These are phyloP conservation scores for Diplocarpon mali DNA, from an alignment of 2,329 filamentous ascomycete species.

Conservation along the genomic window DNA sequence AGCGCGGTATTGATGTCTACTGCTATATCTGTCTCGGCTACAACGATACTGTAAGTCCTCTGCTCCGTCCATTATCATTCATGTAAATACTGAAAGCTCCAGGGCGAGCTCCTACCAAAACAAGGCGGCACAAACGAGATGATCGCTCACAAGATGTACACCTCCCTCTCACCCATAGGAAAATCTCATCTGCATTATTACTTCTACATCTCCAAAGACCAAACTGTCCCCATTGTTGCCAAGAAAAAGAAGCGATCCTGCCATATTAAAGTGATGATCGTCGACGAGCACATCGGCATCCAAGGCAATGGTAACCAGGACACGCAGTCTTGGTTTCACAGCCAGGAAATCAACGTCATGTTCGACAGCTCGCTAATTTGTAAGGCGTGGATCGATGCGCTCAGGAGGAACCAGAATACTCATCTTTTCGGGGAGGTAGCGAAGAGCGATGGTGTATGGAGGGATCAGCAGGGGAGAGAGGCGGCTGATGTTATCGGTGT, in stretches of 20 bases:
- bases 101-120: constrained; percentile 63
- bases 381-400: constrained; percentile 46
- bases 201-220: constrained; percentile 67
- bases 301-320: constrained; percentile 72
- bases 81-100: constrained; percentile 1
- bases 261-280: constrained; percentile 69
- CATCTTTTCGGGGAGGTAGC: constrained; percentile 42
- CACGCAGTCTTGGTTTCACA: constrained; percentile 70
- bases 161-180: constrained; percentile 37
- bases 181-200: constrained; percentile 45
- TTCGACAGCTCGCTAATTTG: constrained; percentile 55
- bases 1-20: constrained; percentile 54
- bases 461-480: constrained; percentile 37
- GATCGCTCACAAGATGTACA: constrained; percentile 49
- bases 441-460: constrained; percentile 50
- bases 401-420: constrained; percentile 59
- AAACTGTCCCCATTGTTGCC: constrained; percentile 55
- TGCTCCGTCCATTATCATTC: background rate
- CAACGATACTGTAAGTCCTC: constrained; percentile 49
- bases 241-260: constrained; percentile 55
- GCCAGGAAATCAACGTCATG: constrained; percentile 68
- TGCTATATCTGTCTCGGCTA: constrained; percentile 70
- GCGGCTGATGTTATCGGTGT: constrained; percentile 39
- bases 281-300: constrained; percentile 56
- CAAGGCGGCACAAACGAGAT: constrained; percentile 71